Evolutionary conservation across 768 basidiomycete species (phyloP), one percentile per base, ranked within the genome.

Genomic region (Mycena metata): DNA sequence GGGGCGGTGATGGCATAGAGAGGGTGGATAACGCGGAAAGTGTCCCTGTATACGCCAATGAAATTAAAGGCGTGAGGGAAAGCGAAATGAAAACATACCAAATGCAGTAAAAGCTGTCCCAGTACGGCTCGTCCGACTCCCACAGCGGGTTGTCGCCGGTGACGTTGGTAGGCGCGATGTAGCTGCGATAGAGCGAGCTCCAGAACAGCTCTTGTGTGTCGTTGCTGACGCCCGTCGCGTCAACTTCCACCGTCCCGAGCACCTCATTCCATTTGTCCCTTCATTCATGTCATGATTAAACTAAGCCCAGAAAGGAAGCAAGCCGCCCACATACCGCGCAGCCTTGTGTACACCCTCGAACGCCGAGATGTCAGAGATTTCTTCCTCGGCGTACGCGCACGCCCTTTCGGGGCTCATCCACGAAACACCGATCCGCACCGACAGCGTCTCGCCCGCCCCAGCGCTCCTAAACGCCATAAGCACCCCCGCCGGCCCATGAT

Each of bases 341-440:
- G 64, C 69, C 13, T 17, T 16, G 9, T 56, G 41, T 2, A 70
- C 50, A 17, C 19, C 42, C 21, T 70, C 65, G 30, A 70, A 70
- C 26, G 60, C 65, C 8, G 64, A 26, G n/a, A n/a, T n/a, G 35
- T 70, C 61, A 3, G 69, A 65, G 1, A 84, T 75, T 59, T 84
- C 83, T 42, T 73, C 73, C 72, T 84, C 82, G 4, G 82, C 83
- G 61, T 83, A 84, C 24, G 77, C 70, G 67, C 83, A 85, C 8
- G 83, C 84, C 70, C 82, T 81, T n/a, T 75, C 79, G 21, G 75
- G 69, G 5, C 83, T 84, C 9, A 76, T 72, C 74, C 83, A 84
- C 10, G 83, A 84, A 17, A 84, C 72, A 12, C 84, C 83, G 39
- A 84, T 82, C 24, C 83, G 79, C 60, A 83, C 77, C 66, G 60